These are phyloP conservation scores for Guillardia theta DNA, from an alignment of 78 protist genomes.

Conservation along the genomic window DNA sequence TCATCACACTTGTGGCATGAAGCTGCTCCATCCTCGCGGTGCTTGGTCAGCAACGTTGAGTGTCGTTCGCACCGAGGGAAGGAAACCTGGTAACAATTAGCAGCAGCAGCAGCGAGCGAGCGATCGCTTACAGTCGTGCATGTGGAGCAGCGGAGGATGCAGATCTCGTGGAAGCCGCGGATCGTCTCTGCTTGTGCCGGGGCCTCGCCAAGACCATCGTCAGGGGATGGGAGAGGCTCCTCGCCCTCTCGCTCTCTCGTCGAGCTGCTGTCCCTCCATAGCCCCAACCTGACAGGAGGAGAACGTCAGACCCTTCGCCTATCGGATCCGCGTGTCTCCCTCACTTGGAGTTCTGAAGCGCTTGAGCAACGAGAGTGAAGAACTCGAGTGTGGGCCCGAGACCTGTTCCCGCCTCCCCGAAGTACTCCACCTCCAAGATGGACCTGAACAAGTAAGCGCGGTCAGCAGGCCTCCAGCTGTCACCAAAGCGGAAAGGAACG, in stretches of 20 bases:
- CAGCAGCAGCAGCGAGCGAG: too few relatives aligned
- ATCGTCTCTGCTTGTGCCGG: background rate
- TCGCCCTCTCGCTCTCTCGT: background rate
- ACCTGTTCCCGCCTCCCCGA: slow-evolving; percentile 78
- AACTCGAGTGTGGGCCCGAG: slow-evolving; percentile 90
- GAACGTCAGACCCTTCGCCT: background rate
- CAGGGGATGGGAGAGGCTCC: background rate
- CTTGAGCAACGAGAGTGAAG: slow-evolving; percentile 58
- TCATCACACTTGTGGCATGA: background rate
- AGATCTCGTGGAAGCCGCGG: background rate
- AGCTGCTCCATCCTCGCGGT: background rate
- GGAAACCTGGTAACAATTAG: too few relatives aligned
- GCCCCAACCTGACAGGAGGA: too few relatives aligned
- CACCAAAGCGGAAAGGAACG: background rate
- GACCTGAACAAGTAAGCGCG: slow-evolving; percentile 20
- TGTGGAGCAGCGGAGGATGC: background rate
- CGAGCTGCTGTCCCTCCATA: background rate
- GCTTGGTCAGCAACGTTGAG: background rate
- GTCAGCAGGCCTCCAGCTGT: background rate
- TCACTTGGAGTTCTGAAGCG: slow-evolving; percentile 34
- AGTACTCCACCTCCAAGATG: slow-evolving; percentile 71
- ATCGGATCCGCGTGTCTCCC: background rate
- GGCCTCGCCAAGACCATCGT: slow-evolving; percentile 1
- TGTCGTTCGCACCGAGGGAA: slow-evolving; percentile 9
- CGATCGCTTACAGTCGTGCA: background rate